Evolutionary conservation across 352 stramenopile genomes (phyloP), one percentile per base, ranked within the genome.

Genomic region (Bremia lactucae): DNA sequence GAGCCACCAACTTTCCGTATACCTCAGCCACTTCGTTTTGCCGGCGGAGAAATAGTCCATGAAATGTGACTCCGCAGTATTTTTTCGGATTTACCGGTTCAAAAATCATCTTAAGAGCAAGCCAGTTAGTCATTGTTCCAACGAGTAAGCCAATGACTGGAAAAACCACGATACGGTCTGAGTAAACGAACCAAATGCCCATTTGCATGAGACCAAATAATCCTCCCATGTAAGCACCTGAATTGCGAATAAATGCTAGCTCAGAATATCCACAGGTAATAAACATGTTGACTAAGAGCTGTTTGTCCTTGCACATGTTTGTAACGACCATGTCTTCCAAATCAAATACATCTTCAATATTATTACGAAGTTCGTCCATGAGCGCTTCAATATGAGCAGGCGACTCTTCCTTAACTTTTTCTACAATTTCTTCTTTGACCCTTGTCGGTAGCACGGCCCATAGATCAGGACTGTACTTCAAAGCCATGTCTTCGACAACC

Each of bases 61-160:
- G 95, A 7, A 98, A 72, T 28, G 80, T 95, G 46, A 98, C 83
- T 16, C 88, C 82, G 15, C 83, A 59, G 54, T 96, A 66, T 39
- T 75, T 85, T 15, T 68, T 75, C 5, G 87, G 86, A 26, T 96
- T 74, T 33, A 96, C 74, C 0, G 87, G 87, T 48, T 92, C 68
- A 53, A 96, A 96, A 41, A 96, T 95, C 71, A 95, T 90, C 51
- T 95, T 92, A 20, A 96, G 56, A 38, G 86, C 87, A 22, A 98
- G 68, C 86, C 87, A 98, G 57, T 98, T 98, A n/a, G 95, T 98
- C 22, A 97, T 83, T 8, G 95, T 87, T 9, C 95, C 95, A 5
- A 98, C 95, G 26, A 98, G 82, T 11, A 95, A 62, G 15, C 95
- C 95, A n/a, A 95, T 69, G 13, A 95, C 84, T 1, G 87, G 87